Percentiles rank a stretch among this genome's conserved stretches.
phyloP scores from a whole-genome alignment of 345 rosid species.

The Arabidopsis suecica region DNA sequence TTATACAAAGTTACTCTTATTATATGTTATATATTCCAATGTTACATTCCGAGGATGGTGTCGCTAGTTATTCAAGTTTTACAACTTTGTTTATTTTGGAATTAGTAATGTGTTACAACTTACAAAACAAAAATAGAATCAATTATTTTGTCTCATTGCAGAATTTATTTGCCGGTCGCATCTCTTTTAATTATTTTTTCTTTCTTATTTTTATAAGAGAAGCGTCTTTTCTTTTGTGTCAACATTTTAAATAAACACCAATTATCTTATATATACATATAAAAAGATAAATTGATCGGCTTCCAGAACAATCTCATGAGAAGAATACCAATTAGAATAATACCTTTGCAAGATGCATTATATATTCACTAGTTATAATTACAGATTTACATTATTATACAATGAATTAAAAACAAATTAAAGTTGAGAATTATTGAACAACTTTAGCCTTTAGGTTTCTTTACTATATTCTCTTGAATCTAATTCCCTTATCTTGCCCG shows the following conservation, averaged over 20 bases:
- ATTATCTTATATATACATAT: too few species aligned
- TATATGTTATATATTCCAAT: too few species aligned
- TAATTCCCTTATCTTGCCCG: conserved; percentile 38
- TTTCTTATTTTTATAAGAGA: too few species aligned
- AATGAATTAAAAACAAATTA: conserved; percentile 10
- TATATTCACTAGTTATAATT: conserved; percentile 23
- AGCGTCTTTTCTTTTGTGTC: too few species aligned
- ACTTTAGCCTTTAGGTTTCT: conserved; percentile 45
- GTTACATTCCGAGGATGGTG: not conserved
- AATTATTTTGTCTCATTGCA: too few species aligned
- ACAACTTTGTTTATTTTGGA: too few species aligned
- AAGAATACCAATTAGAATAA: conserved; percentile 23
- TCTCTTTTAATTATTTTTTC: too few species aligned
- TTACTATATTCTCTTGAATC: conserved; percentile 39
- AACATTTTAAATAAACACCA: too few species aligned
- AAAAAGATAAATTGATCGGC: not conserved
- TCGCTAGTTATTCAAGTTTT: not conserved
- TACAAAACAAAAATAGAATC: too few species aligned
- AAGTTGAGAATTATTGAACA: conserved; percentile 15
- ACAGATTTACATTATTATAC: conserved; percentile 1
- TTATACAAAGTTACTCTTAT: not conserved
- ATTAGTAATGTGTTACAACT: too few species aligned
- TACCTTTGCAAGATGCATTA: conserved; percentile 24
- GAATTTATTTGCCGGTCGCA: too few species aligned
- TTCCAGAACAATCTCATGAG: conserved; percentile 28